Conservation (phyloP, 352 stramenopile species). For the Globisporangium middletonii region DNA sequence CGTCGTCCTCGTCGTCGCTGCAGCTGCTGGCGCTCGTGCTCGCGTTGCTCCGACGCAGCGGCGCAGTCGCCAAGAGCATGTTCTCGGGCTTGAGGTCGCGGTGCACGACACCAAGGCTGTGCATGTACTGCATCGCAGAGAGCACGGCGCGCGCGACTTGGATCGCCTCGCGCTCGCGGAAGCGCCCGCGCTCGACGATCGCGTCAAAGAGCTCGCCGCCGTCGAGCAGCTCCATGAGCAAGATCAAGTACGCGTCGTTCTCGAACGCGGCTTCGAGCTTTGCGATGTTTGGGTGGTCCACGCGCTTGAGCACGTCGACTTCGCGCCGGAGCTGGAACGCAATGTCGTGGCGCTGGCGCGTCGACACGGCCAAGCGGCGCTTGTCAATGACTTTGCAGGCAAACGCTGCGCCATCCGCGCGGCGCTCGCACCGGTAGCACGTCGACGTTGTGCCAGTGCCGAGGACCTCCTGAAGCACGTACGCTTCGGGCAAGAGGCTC, state of each 20-base stretch:
- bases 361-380: conserved; percentile 37
- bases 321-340: conserved; percentile 52
- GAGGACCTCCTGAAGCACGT: conserved; percentile 53
- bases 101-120: conserved; percentile 61
- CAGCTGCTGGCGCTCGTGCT: conserved; percentile 11
- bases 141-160: conserved; percentile 50
- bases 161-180: conserved; percentile 48
- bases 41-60: conserved; percentile 13
- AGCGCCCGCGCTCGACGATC: conserved; percentile 59
- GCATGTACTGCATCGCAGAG: conserved; percentile 71
- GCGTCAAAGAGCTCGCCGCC: conserved; percentile 80
- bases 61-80: conserved; percentile 37
- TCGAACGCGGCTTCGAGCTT: conserved; percentile 66
- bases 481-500: conserved; percentile 29
- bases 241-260: conserved; percentile 55
- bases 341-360: conserved; percentile 45
- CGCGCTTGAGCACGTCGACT: conserved; percentile 50
- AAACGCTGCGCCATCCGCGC: conserved; percentile 38
- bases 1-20: conserved; percentile 1
- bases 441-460: conserved; percentile 67
- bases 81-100: conserved; percentile 78
- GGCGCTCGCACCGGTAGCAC: conserved; percentile 54
- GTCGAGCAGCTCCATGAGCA: conserved; percentile 74
- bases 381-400: conserved; percentile 83
- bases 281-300: conserved; percentile 67